These are phyloP conservation scores for Mortierella polycephala DNA, from an alignment of 371 early-diverging fungal genomes.

Conservation along the genomic window DNA sequence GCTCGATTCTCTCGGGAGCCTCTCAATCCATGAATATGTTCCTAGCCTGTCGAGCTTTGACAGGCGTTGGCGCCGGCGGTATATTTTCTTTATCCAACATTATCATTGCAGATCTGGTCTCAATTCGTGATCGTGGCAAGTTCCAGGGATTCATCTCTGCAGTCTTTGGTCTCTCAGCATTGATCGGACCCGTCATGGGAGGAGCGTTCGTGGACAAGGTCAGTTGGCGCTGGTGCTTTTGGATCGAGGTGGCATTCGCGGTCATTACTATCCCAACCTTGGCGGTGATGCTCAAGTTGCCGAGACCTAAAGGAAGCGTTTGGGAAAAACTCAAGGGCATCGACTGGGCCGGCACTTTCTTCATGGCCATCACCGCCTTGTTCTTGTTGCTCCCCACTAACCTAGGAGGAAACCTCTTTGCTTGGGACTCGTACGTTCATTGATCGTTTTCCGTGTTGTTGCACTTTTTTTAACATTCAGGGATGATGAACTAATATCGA, in stretches of 20 bases:
- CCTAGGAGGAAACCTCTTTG: slow-evolving; percentile 74
- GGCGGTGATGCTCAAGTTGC: slow-evolving; percentile 48
- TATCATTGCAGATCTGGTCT: slow-evolving; percentile 71
- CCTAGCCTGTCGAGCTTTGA: slow-evolving; percentile 58
- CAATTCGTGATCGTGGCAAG: slow-evolving; percentile 65
- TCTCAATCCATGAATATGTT: slow-evolving; percentile 57
- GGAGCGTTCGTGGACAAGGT: slow-evolving; percentile 60
- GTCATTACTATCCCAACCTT: slow-evolving; percentile 34
- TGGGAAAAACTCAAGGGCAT: slow-evolving; percentile 41
- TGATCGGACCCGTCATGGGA: slow-evolving; percentile 62
- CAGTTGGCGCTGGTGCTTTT: slow-evolving; percentile 65
- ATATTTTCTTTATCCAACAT: slow-evolving; percentile 65
- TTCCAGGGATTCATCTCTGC: slow-evolving; percentile 65
- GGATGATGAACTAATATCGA: no score
- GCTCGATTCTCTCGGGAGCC: slow-evolving; percentile 60
- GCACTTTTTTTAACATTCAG: background rate
- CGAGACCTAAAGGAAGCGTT: slow-evolving; percentile 48
- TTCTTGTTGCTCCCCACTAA: slow-evolving; percentile 73
- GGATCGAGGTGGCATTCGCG: slow-evolving; percentile 51
- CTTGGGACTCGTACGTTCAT: slow-evolving; percentile 67
- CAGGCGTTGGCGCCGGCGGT: slow-evolving; percentile 70
- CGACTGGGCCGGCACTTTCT: slow-evolving; percentile 47
- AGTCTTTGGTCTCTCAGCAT: slow-evolving; percentile 57
- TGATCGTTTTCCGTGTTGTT: slow-evolving; percentile 12
- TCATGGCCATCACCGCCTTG: slow-evolving; percentile 55